phyloP scores from a whole-genome alignment of 257 asterid species.

The Echites panduratus region DNA sequence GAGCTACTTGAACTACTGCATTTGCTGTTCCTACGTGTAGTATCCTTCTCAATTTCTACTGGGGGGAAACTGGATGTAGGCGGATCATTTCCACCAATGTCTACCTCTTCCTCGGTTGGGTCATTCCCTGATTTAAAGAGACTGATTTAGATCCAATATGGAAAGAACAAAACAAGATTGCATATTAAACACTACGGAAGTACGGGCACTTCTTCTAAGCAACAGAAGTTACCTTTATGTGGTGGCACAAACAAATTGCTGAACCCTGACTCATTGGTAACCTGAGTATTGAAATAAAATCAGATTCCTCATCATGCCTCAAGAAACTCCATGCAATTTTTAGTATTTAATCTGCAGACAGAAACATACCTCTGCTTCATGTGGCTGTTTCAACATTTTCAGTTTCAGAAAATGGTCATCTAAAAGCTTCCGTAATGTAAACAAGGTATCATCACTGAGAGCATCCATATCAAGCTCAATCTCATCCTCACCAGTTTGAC shows the following conservation, averaged over 20 bases:
- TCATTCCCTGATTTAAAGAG: slow-evolving; percentile 41
- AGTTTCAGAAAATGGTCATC: slow-evolving; percentile 37
- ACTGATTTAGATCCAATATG: background rate
- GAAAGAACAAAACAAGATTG: background rate
- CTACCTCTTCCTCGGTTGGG: slow-evolving; percentile 66
- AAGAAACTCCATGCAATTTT: background rate
- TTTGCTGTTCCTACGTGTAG: slow-evolving; percentile 40
- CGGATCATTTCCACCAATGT: slow-evolving; percentile 67
- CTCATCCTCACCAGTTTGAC: slow-evolving; percentile 66
- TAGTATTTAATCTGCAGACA: slow-evolving; percentile 6
- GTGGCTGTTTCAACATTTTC: slow-evolving; percentile 40
- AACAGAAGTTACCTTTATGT: slow-evolving; percentile 42
- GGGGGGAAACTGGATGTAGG: slow-evolving; percentile 59
- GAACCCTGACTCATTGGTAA: slow-evolving; percentile 51
- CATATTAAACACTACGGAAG: background rate
- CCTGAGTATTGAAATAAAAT: slow-evolving; percentile 31
- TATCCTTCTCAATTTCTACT: slow-evolving; percentile 49
- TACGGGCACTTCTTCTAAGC: background rate
- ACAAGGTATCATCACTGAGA: slow-evolving; percentile 55
- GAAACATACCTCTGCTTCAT: slow-evolving; percentile 50
- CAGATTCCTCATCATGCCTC: background rate
- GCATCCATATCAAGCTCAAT: slow-evolving; percentile 85
- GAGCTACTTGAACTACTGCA: slow-evolving; percentile 72
- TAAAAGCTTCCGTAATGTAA: slow-evolving; percentile 59
- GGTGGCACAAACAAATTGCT: slow-evolving; percentile 46